Conservation (phyloP, 345 rosid genomes). For the Litchi chinensis region DNA sequence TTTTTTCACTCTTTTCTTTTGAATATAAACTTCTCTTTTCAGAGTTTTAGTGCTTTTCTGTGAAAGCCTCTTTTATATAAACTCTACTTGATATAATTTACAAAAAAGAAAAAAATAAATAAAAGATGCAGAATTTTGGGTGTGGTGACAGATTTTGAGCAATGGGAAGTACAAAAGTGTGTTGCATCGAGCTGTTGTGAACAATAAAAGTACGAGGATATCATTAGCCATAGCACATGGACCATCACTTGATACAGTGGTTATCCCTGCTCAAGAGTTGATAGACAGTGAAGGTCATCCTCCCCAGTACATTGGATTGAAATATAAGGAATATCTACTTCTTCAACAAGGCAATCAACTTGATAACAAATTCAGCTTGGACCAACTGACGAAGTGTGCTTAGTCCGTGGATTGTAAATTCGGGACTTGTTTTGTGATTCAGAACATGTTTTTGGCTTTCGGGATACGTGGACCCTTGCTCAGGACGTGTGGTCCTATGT, state of each 20-base stretch:
- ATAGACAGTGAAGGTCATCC: constrained; percentile 14
- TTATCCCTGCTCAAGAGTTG: constrained; percentile 38
- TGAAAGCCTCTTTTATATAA: too few relatives aligned
- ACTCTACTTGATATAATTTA: too few relatives aligned
- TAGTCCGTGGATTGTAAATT: too few relatives aligned
- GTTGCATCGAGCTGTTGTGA: constrained; percentile 51
- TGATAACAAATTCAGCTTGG: constrained; percentile 40
- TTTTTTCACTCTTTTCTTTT: too few relatives aligned
- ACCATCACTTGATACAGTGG: constrained; percentile 47
- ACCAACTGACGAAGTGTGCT: background rate
- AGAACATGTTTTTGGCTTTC: too few relatives aligned
- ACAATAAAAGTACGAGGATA: constrained; percentile 37
- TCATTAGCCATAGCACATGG: constrained; percentile 39
- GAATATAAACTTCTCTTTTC: too few relatives aligned
- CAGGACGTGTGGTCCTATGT: too few relatives aligned
- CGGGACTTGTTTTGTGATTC: too few relatives aligned
- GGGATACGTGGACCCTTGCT: too few relatives aligned
- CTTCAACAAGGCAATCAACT: constrained; percentile 42
- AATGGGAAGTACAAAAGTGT: constrained; percentile 64
- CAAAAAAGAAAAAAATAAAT: too few relatives aligned
- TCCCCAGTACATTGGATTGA: constrained; percentile 36
- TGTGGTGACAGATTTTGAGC: constrained; percentile 39
- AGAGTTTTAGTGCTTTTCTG: too few relatives aligned
- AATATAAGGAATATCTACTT: constrained; percentile 38
- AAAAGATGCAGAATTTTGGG: background rate